Evolutionary conservation across 169 alveolate species (phyloP).

Genomic region (Eimeria brunetti): DNA sequence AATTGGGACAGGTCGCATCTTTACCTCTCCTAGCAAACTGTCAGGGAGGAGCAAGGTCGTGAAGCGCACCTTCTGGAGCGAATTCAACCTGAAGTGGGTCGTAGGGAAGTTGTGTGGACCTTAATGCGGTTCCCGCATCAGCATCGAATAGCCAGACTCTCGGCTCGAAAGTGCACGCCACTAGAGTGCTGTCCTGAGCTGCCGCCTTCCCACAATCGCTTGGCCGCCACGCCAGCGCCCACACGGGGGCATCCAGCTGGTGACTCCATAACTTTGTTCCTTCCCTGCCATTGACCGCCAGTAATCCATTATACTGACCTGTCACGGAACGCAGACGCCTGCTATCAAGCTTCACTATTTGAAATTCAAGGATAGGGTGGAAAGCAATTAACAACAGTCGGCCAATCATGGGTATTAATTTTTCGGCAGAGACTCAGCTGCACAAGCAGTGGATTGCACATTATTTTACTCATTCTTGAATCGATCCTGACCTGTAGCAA

Average conservation of each 20-base stretch:
- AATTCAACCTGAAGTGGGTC: conserved; percentile 89
- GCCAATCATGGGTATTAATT: not conserved
- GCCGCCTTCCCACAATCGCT: not conserved
- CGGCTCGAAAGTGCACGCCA: conserved; percentile 93
- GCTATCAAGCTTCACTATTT: not conserved
- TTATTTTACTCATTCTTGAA: too few relatives aligned
- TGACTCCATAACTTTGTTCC: conserved; percentile 86
- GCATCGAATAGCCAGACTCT: conserved; percentile 87
- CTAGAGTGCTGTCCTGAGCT: conserved; percentile 77
- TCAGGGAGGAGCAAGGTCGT: not conserved
- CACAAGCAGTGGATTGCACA: not conserved
- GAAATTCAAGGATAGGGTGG: not conserved
- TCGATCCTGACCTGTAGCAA: conserved; percentile 45
- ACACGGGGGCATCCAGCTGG: conserved; percentile 86
- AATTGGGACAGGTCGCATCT: not conserved
- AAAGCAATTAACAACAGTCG: not conserved
- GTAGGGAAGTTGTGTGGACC: conserved; percentile 86
- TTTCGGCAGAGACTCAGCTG: not conserved
- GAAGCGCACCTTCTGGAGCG: conserved; percentile 41
- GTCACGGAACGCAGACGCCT: not conserved
- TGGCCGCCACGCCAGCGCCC: conserved; percentile 91
- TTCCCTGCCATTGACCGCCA: conserved; percentile 86
- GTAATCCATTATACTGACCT: conserved; percentile 86
- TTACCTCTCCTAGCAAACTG: not conserved
- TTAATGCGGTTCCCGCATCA: conserved; percentile 83